Base-by-base conservation (phyloP, 106 monocot species). In the Alisma plantagoaquatica region DNA sequence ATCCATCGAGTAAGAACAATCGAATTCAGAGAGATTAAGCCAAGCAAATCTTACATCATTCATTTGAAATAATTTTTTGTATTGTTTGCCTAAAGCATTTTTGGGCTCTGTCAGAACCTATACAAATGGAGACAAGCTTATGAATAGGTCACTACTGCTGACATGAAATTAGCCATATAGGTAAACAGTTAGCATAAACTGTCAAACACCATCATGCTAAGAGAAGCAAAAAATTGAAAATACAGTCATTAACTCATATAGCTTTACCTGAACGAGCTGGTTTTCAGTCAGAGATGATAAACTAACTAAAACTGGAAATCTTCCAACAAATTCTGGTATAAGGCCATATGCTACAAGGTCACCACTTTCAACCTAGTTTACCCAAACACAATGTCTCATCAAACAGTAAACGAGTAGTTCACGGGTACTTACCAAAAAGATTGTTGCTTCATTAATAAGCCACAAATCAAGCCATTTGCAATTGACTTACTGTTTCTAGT, bases 251-350 rank as follows among this genome's bases (percentile, higher is more conserved):
- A n/a, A n/a, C n/a, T n/a, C n/a, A n/a, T n/a, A n/a, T n/a, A n/a
- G n/a, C n/a, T n/a, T n/a, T 22, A 87, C 87, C 74, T 87, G 78
- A 49, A 88, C 75, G 46, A 88, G 67, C 51, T 88, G 87, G 20
- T 82, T 63, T 30, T 82, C 87, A 51, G 60, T 82, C 20, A 88
- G 70, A 29, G 78, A 71, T 18, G 65, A 76, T 54, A 88, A 73
- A 49, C 75, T 73, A 57, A 75, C 75, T 20, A 82, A 66, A 43
- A 88, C 59, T 1, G 87, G 82, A 22, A 88, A 78, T 31, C 87
- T 75, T 63, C 87, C 87, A 67, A 88, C 61, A 70, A 88, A 88
- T 70, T 88, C 87, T 60, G 87, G 87, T 63, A 88, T 82, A 16
- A 88, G 67, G 56, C 87, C 87, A 76, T 88, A 88, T 43, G 87